Evolutionary conservation across 1,284 basidiomycete species (phyloP), one percentile per base, ranked within the genome.

Genomic region (Cutaneotrichosporon arboriforme): DNA sequence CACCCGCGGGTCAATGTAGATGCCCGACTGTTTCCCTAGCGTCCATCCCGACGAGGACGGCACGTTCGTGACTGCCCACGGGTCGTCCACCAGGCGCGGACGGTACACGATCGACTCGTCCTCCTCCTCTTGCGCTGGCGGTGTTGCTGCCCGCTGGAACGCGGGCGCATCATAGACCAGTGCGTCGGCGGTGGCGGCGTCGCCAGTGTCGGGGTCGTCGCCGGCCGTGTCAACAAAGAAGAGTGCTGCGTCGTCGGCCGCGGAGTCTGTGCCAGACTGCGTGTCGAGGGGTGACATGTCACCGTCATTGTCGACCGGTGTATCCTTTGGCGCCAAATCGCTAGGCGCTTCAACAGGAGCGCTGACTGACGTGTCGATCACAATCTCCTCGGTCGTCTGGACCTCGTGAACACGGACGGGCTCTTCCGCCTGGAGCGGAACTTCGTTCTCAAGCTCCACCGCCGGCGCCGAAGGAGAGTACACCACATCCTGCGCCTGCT

Each of bases 51-150:
- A n/a, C 13, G 42, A n/a, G 8, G 48, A 41, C 26, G 26, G 10
- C n/a, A n/a, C n/a, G n/a, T n/a, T n/a, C n/a, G n/a, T n/a, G 10
- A 10, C 26, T 4, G 56, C 13, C 18, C 52, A 52, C 8, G 58
- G 60, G 38, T 64, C 56, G 18, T 58, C 46, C 35, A 62, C 68
- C 20, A 58, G 62, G 12, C 59, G 56, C 1, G 72, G 72, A 2
- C 56, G 58, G 54, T 70, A 72, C 36, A 76, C 55, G 42, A 76
- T 72, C 21, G 70, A 55, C 37, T 75, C 73, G 8, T 70, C 70
- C 4, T 68, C 62, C 4, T 63, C 60, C 1, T 46, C 47, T 17
- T 47, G 41, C 46, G 47, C 42, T 36, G 42, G 31, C 8, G 36
- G 42, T 26, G 23, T 22, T 20, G n/a, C 7, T 7, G 52, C 37